Conservation (phyloP, 257 asterid species). For the Datura wrightii region DNA sequence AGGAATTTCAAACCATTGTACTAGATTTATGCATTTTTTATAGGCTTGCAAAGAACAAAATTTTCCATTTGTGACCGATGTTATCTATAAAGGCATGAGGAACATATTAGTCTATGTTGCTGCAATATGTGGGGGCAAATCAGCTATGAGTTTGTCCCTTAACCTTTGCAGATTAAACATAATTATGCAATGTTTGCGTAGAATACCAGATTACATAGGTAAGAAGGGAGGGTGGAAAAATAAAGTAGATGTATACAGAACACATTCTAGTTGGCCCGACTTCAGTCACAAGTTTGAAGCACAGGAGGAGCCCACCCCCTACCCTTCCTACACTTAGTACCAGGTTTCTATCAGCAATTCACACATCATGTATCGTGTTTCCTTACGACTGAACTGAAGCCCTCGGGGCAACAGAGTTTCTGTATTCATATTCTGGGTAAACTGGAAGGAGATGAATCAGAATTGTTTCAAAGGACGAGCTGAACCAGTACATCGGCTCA, state of each 20-base stretch:
- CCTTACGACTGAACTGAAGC: background rate
- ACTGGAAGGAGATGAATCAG: slow-evolving; percentile 2
- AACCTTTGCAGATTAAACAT: background rate
- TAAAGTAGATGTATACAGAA: background rate
- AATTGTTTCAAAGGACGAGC: background rate
- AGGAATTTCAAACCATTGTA: background rate
- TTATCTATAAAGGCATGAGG: background rate
- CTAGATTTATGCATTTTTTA: background rate
- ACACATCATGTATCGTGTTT: background rate
- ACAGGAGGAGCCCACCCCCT: background rate
- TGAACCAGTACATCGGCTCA: background rate
- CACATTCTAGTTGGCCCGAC: background rate
- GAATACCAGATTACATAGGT: background rate
- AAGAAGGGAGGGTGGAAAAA: background rate
- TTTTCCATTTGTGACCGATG: background rate
- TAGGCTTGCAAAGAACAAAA: background rate
- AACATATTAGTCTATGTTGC: background rate
- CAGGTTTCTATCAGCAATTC: background rate
- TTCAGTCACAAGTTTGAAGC: background rate
- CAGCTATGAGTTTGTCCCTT: background rate
- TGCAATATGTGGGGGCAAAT: background rate
- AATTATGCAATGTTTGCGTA: background rate
- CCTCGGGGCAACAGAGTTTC: background rate
- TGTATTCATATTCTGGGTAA: background rate
- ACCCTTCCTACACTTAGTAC: background rate